A percentile compares a stretch with the other conserved stretches of the same genome.
These are phyloP conservation scores for Diaporthe citriasiana DNA, from an alignment of 2,329 filamentous ascomycete species.

Conservation along the genomic window DNA sequence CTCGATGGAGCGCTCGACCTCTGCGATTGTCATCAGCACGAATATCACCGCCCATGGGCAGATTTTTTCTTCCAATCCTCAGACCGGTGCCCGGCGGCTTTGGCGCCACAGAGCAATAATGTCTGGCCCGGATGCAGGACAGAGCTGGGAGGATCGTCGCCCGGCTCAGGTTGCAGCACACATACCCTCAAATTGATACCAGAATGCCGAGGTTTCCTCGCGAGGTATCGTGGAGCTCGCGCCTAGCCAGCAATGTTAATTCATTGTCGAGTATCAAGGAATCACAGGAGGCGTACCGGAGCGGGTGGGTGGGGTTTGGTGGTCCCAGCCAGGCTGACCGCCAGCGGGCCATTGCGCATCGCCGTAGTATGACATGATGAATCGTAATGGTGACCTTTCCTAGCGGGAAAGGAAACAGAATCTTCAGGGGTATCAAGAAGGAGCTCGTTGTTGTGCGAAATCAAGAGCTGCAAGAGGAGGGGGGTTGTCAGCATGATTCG, in stretches of 20 bases:
- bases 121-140: not conserved
- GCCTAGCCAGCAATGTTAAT: constrained; percentile 45
- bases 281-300: constrained; percentile 45
- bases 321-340: constrained; percentile 48
- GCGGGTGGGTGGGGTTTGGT: constrained; percentile 49
- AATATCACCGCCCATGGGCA: constrained; percentile 25
- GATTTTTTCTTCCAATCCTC: not conserved
- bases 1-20: constrained; percentile 95
- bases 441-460: constrained; percentile 27
- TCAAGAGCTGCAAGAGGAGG: constrained; percentile 30
- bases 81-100: not conserved
- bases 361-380: constrained; percentile 50
- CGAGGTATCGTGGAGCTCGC: constrained; percentile 54
- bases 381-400: constrained; percentile 7
- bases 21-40: constrained; percentile 62
- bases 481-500: constrained; percentile 38
- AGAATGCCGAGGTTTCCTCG: constrained; percentile 52
- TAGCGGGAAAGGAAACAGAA: constrained; percentile 4
- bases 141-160: not conserved
- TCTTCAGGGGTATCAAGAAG: constrained; percentile 30
- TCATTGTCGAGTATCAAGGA: constrained; percentile 8
- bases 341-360: constrained; percentile 48
- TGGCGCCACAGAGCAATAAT: not conserved
- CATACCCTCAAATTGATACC: constrained; percentile 55
- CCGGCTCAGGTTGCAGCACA: constrained; percentile 43